Conservation (phyloP, 192 early-diverging fungal genomes). For the Podila horticola region DNA sequence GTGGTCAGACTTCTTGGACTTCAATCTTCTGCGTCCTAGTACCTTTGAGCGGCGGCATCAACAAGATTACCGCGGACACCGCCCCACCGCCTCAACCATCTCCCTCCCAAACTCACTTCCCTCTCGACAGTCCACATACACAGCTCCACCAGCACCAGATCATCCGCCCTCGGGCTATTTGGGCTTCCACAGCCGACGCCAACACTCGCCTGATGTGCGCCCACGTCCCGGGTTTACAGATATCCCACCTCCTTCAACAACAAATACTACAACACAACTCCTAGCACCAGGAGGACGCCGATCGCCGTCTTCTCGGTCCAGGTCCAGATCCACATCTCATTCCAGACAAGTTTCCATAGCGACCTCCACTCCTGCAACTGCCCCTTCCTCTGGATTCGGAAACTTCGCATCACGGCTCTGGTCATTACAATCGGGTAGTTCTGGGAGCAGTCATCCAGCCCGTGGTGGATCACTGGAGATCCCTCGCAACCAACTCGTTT, state of each 20-base stretch:
- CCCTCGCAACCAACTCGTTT: neutral
- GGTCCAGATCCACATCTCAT: neutral
- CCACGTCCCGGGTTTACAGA: neutral
- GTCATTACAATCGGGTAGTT: neutral
- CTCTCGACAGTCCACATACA: neutral
- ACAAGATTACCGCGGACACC: neutral
- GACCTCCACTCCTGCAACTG: neutral
- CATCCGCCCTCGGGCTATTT: neutral
- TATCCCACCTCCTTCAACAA: neutral
- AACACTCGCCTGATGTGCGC: neutral
- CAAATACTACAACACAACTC: neutral
- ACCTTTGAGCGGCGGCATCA: conserved; percentile 15
- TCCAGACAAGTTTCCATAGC: neutral
- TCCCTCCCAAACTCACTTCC: conserved; percentile 7
- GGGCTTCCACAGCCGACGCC: neutral
- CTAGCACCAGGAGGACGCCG: neutral
- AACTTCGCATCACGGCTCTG: neutral
- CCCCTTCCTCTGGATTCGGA: neutral
- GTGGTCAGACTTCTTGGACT: conserved; percentile 13
- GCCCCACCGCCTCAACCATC: neutral
- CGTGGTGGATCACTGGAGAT: neutral
- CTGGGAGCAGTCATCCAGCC: neutral
- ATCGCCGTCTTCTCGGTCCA: neutral
- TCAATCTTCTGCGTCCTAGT: conserved; percentile 19
- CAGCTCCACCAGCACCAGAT: neutral